Evolutionary conservation across 441 rosid species (phyloP), one percentile per base, ranked within the genome.

Genomic region (Cnidoscolus chayamansa): DNA sequence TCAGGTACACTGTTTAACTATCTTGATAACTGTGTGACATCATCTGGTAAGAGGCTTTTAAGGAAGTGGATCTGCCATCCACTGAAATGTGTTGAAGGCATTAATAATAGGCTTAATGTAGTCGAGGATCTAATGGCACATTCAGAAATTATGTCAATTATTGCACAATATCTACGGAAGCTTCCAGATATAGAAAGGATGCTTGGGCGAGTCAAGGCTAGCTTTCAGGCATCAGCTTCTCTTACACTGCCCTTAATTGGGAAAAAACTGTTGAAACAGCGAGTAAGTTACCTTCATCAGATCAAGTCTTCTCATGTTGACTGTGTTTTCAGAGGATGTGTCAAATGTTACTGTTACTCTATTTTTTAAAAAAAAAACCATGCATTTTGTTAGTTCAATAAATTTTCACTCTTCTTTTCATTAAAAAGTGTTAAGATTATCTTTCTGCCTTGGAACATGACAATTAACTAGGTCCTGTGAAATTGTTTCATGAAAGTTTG

Each of bases 21-120:
- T 85, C 96, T 95, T 72, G 88, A 95, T 77, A 89, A 81, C 80
- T 95, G 98, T 76, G 66, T 90, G 63, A 92, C 93, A 57, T 83
- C 90, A 76, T 86, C 93, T 75, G 98, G 98, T 35, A 92, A 87
- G 76, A 87, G 97, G 73, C 92, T 89, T 74, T 85, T 95, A 64
- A 86, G 99, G 80, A 85, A 78, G 74, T 95, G 99, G 98, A 89
- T 95, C 74, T 95, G 98, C 81, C 98, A 91, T 81, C 98, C 99
- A 40, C 89, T 93, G 58, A 91, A 91, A 83, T 86, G 84, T 87
- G 86, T 80, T 73, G 90, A 70, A 48, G 78, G 79, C 85, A 95
- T 95, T 77, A 91, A 91, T 70, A 80, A 85, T 68, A 84, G 98
- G 83, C 96, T 95, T 35, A 78, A 95, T 78, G 90, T 83, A 71